Evolutionary conservation across 257 asterid species (phyloP).

Genomic region (Voacanga thouarsii): DNA sequence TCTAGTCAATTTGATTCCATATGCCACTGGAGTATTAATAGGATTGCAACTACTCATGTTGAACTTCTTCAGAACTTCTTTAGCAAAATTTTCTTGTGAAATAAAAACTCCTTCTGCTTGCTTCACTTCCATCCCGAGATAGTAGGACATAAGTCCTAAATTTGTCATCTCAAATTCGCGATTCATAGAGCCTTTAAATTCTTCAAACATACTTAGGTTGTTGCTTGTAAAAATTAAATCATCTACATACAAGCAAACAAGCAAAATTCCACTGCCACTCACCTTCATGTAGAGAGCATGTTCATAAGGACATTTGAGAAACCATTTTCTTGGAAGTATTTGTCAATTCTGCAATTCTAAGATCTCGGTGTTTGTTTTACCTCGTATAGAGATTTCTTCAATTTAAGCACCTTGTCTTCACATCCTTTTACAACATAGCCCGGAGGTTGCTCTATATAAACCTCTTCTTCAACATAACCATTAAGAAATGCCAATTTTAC

Average conservation of each 20-base stretch:
- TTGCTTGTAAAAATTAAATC: not conserved
- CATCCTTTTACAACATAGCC: too few relatives aligned
- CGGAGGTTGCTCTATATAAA: too few relatives aligned
- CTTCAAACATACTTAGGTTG: not conserved
- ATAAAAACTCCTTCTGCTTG: not conserved
- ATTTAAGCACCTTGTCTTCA: too few relatives aligned
- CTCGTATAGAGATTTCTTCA: too few relatives aligned
- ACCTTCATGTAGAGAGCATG: not conserved
- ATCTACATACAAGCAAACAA: not conserved
- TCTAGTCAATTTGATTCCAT: not conserved
- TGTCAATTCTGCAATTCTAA: not conserved
- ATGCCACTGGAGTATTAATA: not conserved
- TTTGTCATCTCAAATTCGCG: not conserved
- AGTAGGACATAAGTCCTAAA: not conserved
- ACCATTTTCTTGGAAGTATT: not conserved
- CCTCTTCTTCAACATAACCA: too few relatives aligned
- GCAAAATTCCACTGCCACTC: not conserved
- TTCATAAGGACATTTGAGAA: not conserved
- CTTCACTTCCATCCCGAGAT: not conserved
- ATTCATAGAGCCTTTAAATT: not conserved
- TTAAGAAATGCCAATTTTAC: too few relatives aligned
- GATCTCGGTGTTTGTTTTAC: not conserved
- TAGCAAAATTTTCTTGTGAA: not conserved
- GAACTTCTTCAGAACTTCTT: not conserved
- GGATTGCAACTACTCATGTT: not conserved